Base-by-base conservation (phyloP, 495 filamentous ascomycete species). In the Xylaria curta region DNA sequence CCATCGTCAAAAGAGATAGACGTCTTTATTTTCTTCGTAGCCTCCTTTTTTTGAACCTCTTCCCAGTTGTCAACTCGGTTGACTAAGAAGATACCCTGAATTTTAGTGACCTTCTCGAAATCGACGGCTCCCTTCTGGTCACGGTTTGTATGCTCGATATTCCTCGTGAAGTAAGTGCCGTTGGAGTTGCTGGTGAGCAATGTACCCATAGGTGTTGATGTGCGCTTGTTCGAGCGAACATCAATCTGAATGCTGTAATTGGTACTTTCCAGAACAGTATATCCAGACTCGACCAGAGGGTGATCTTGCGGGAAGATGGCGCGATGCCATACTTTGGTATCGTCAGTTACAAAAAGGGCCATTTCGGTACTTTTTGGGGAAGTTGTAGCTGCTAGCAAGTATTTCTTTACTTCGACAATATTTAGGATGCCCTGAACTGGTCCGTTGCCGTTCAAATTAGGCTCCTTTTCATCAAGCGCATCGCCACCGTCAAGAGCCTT, bases 241-340 rank as follows among this genome's bases (percentile, higher is more conserved):
- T 98, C 94, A 51, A 99, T 90, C 79, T 98, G 94, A 71, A 99
- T 93, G 82, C 95, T 97, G 84, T 98, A 97, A 74, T 97, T 93
- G 21, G 96, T 98, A 72, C 93, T 95, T 82, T 98, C 95, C 38
- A 99, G 85, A 28, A 98, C 85, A 0, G 96, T 99, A 78, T 98
- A 99, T 17, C 93, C 94, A 76, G 96, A 89, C 78, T 98, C 87
- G 74, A 92, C 88, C 31, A 99, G 79, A 36, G 89, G 86, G 40
- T 89, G 88, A 40, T 91, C 91, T 67, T 80, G 80, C 53, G 88
- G 89, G 80, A 99, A 98, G 72, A 95, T 87, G 61, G 95, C 96
- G n/a, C 93, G 90, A 77, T 97, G 92, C 96, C 96, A 99, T 36
- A 85, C 91, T 40, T 85, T 82, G 36, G 93, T 89, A 78, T 99